Conservation (phyloP, 352 stramenopile genomes). For the Globisporangium nagaii region DNA sequence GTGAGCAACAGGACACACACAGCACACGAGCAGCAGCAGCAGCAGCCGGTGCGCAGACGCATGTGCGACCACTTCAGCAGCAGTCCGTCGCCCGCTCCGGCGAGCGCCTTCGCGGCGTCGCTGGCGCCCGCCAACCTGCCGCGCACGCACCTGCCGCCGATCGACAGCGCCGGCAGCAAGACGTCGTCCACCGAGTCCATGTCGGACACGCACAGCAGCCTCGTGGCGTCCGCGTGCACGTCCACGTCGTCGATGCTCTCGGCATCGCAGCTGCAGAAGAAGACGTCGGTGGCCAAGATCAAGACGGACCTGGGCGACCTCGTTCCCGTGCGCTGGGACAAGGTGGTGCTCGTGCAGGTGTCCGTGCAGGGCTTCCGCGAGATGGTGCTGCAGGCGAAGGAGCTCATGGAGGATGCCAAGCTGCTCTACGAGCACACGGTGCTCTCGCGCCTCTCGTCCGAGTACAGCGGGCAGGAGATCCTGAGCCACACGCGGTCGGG, state of each 20-base stretch:
- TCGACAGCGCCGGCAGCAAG: slow-evolving; percentile 15
- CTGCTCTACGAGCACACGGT: slow-evolving; percentile 85
- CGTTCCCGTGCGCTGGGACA: slow-evolving; percentile 70
- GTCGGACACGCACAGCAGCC: slow-evolving; percentile 6
- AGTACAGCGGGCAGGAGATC: slow-evolving; percentile 82
- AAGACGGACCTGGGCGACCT: slow-evolving; percentile 79
- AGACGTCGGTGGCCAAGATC: slow-evolving; percentile 53
- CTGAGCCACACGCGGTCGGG: slow-evolving; percentile 67
- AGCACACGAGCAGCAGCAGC: background rate
- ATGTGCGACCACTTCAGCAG: slow-evolving; percentile 14
- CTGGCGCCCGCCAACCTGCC: slow-evolving; percentile 3
- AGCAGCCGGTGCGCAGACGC: slow-evolving; percentile 8
- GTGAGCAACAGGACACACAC: too few relatives aligned
- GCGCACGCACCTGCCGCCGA: slow-evolving; percentile 13
- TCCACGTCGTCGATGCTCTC: background rate
- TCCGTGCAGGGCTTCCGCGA: slow-evolving; percentile 80
- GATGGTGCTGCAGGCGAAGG: slow-evolving; percentile 67
- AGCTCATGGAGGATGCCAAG: slow-evolving; percentile 85
- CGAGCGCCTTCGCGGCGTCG: background rate
- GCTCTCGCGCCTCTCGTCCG: slow-evolving; percentile 69
- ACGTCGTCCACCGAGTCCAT: slow-evolving; percentile 15
- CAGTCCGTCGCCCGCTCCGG: background rate
- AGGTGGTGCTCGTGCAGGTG: slow-evolving; percentile 81
- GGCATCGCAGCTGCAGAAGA: slow-evolving; percentile 30
- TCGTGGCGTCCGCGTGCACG: background rate